Conservation (phyloP, 768 basidiomycete genomes). For the Collybia nuda region DNA sequence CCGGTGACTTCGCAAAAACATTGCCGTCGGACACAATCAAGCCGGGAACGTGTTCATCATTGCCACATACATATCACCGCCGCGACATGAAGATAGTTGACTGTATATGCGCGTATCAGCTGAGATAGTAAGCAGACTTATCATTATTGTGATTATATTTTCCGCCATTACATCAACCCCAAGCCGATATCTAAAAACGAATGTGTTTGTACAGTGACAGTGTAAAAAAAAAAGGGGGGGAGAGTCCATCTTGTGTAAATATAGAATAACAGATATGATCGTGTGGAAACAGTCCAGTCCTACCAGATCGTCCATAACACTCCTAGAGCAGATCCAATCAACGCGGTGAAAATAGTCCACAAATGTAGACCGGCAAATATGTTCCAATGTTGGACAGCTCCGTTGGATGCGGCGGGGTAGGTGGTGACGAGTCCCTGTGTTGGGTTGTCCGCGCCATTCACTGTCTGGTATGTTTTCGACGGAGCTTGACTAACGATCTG, state of each 20-base stretch:
- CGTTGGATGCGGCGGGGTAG: conserved; percentile 24
- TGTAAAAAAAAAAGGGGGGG: too few relatives aligned
- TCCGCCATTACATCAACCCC: neutral
- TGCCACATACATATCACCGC: too few relatives aligned
- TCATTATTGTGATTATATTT: too few relatives aligned
- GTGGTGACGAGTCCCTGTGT: conserved; percentile 34
- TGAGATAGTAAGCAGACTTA: too few relatives aligned
- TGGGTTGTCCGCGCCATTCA: conserved; percentile 35
- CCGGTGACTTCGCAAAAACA: too few relatives aligned
- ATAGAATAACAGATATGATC: neutral
- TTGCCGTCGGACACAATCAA: too few relatives aligned
- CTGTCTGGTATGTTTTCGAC: conserved; percentile 27
- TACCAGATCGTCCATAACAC: conserved; percentile 15
- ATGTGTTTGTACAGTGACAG: neutral
- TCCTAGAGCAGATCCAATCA: conserved; percentile 13
- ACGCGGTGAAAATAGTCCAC: conserved; percentile 6
- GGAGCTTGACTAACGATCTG: conserved; percentile 25
- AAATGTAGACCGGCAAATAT: conserved; percentile 10
- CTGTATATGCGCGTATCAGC: too few relatives aligned
- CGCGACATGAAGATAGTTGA: too few relatives aligned
- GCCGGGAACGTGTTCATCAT: too few relatives aligned
- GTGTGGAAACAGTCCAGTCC: neutral
- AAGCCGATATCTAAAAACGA: neutral
- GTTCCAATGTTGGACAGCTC: conserved; percentile 10
- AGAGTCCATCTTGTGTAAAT: neutral